Conservation (phyloP, 2,329 filamentous ascomycete species). For the Lachnellula subtilissima region DNA sequence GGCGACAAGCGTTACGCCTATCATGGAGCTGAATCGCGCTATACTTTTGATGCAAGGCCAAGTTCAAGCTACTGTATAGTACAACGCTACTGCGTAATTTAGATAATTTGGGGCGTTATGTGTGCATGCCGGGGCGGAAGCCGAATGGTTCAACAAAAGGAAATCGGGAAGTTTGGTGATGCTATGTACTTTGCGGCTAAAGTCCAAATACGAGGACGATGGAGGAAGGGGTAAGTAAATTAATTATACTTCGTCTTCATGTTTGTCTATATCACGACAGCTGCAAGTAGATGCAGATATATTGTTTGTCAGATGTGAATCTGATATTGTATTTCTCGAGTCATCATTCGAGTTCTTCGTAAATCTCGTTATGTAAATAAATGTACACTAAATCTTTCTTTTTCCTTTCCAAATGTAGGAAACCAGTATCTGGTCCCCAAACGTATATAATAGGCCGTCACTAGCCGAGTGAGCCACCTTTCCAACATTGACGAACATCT, state of each 20-base stretch:
- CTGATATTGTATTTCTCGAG: conserved; percentile 8
- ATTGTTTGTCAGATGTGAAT: conserved; percentile 9
- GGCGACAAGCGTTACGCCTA: neutral
- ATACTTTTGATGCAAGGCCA: neutral
- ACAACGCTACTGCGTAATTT: neutral
- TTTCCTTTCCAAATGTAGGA: neutral
- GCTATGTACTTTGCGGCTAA: neutral
- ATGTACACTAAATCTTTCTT: neutral
- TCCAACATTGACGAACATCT: neutral
- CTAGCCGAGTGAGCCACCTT: neutral
- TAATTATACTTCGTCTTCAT: neutral
- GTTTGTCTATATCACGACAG: neutral
- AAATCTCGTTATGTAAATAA: neutral
- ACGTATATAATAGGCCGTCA: conserved; percentile 2
- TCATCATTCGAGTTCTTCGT: neutral
- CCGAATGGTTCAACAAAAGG: too few species aligned
- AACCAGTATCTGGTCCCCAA: neutral
- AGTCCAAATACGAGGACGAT: neutral
- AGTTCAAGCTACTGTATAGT: too few species aligned
- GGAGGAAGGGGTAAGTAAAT: neutral
- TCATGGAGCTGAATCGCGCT: neutral
- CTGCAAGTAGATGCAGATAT: neutral
- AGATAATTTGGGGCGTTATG: neutral
- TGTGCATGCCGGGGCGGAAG: too few species aligned
- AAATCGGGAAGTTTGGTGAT: too few species aligned